Evolutionary conservation across 257 asterid genomes (phyloP), one percentile per base, ranked within the genome.

Genomic region (Misopates orontium): DNA sequence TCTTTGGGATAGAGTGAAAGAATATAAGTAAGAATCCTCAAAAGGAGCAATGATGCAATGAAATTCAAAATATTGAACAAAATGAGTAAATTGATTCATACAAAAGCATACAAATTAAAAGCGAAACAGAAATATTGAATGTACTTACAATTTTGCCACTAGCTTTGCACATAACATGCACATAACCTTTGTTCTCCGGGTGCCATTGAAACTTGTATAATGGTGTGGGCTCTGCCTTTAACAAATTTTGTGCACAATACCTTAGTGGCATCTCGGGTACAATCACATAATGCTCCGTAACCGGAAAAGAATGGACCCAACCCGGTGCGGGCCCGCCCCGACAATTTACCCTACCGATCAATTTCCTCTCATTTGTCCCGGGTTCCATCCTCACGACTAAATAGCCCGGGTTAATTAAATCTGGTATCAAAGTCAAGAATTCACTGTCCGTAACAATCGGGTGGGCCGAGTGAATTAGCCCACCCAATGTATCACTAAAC

Each of bases 261-360:
- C 99, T 77, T 18, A 94, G 90, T 42, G 99, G 83, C 99, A 94
- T 94, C 75, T 94, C 98, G 55, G 99, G 99, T 67, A 90, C 96
- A 61, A 94, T 79, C 53, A 94, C 81, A 14, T 90, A 94, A 62
- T 90, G 84, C 73, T 94, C 95, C 8, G 99, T 90, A 47, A 81
- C 87, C 3, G 98, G 96, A 50, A 94, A 94, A 4, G 97, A 90
- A 60, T 94, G 99, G 71, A 90, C 98, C 99, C 99, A 94, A 5
- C 99, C 98, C 0, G 98, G 87, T 0, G 96, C 56, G 0, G 97
- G 91, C 60, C 95, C 86, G 15, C 93, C 96, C 53, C 96, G 82
- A 66, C 97, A 94, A 5, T 56, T 67, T 9, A 90, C 99, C 80
- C 98, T 75, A 0, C 99, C 98, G 0, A 94, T 78, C 14, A 75